These are phyloP conservation scores for Coelastrella sp. DNA, from an alignment of 139 green algal genomes.

Conservation along the genomic window DNA sequence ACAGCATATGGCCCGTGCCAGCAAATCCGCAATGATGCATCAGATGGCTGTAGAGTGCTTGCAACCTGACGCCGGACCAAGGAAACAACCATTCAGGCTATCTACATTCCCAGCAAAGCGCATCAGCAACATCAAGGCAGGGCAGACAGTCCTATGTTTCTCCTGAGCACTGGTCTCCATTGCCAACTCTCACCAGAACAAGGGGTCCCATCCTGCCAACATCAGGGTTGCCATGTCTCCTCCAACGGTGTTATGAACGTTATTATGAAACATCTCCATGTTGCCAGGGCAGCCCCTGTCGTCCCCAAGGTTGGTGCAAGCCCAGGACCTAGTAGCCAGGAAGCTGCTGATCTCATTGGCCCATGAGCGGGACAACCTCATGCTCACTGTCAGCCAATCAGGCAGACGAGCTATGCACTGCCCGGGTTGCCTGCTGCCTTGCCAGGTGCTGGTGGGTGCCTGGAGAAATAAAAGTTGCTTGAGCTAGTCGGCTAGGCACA, in stretches of 20 bases:
- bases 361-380: not conserved
- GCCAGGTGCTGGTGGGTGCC: too few relatives aligned
- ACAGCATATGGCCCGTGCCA: too few relatives aligned
- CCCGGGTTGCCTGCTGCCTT: too few relatives aligned
- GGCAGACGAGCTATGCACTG: too few relatives aligned
- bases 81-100: too few relatives aligned
- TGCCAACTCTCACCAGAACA: conserved; percentile 29
- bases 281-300: conserved; percentile 16
- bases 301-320: not conserved
- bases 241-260: conserved; percentile 21
- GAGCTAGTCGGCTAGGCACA: too few relatives aligned
- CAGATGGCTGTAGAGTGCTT: too few relatives aligned
- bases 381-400: too few relatives aligned
- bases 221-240: conserved; percentile 21
- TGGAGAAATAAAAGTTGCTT: too few relatives aligned
- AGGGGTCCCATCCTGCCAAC: not conserved
- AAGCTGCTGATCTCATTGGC: not conserved
- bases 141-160: too few relatives aligned
- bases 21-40: too few relatives aligned
- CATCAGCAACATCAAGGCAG: not conserved
- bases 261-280: conserved; percentile 39
- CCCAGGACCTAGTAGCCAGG: not conserved
- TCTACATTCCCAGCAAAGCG: not conserved
- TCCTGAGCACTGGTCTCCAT: not conserved
- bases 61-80: too few relatives aligned